phyloP scores from a whole-genome alignment of 129 eudicot genomes.

The Saposhnikovia divaricata region DNA sequence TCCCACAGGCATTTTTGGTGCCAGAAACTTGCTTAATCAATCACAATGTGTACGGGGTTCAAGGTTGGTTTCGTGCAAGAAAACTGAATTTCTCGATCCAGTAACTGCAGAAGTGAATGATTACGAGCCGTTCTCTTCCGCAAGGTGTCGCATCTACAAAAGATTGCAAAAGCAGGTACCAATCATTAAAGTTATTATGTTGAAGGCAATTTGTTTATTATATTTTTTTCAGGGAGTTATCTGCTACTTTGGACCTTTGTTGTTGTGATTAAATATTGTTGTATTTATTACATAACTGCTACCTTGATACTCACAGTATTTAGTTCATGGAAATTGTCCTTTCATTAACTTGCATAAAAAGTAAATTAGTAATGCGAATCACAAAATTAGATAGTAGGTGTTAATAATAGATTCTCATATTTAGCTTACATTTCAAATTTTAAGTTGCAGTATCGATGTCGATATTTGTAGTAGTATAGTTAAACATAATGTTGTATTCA shows the following conservation, averaged over 20 bases:
- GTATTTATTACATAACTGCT: background rate
- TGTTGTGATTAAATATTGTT: background rate
- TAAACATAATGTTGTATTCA: background rate
- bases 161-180: conserved; percentile 48
- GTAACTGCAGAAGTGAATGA: conserved; percentile 26
- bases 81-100: conserved; percentile 33
- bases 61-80: conserved; percentile 44
- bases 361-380: background rate
- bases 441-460: background rate
- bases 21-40: conserved; percentile 38
- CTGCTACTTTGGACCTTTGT: background rate
- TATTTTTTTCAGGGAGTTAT: background rate
- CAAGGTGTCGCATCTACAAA: conserved; percentile 62
- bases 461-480: background rate
- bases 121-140: conserved; percentile 52
- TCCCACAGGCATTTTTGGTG: conserved; percentile 42
- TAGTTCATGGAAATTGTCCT: background rate
- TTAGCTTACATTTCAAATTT: background rate
- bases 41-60: conserved; percentile 48
- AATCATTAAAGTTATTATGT: background rate
- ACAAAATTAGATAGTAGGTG: background rate
- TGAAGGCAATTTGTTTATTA: background rate
- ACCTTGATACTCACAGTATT: background rate
- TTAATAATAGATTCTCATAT: background rate
- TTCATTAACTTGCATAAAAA: background rate